Base-by-base conservation (phyloP, 2,329 filamentous ascomycete species). In the Graphium sp. region DNA sequence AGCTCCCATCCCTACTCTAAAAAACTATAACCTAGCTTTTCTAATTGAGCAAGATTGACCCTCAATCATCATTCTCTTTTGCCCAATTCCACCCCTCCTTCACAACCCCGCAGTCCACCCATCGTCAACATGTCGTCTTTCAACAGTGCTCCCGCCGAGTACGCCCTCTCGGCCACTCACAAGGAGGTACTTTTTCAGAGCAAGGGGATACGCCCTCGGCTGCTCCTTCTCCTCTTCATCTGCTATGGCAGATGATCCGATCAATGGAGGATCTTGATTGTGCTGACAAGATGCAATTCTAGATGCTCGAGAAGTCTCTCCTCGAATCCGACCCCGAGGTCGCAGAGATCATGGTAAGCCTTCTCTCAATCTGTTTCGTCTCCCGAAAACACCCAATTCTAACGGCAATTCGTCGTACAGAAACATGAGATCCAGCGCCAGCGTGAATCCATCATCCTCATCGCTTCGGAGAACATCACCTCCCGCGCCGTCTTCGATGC, bases 391-490 rank as follows among this genome's bases (percentile, higher is more conserved):
- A 17, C 14, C 34, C 25, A 13, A 11, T 16, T 18, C 32, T 29
- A 19, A 22, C 29, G 24, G 14, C 7, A n/a, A 22, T 24, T 6
- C 23, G 6, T 24, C 13, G 9, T 4, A 7, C 26, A 89, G 80
- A 79, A 82, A 66, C 74, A 80, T 46, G 87, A 95, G 62, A 79
- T 94, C 49, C 74, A 93, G 70, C 83, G 89, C 52, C 89, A 98
- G 66, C 77, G 83, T 56, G 85, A 98, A 68, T 95, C 85, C 45
- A 92, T 98, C 58, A 82, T 95, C 50, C 76, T 98, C 52, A 98
- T 98, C 47, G 87, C 89, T 49, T 95, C 89, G 32, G 89, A 98
- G 66, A 98, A 98, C 67, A 85, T 98, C 60, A 98, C 89, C 34
- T 98, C 89, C 37, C 84, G 85, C 45, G 85, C 89, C 46, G 89